These are phyloP conservation scores for Globisporangium carolinianum DNA, from an alignment of 352 stramenopile genomes.

Conservation along the genomic window DNA sequence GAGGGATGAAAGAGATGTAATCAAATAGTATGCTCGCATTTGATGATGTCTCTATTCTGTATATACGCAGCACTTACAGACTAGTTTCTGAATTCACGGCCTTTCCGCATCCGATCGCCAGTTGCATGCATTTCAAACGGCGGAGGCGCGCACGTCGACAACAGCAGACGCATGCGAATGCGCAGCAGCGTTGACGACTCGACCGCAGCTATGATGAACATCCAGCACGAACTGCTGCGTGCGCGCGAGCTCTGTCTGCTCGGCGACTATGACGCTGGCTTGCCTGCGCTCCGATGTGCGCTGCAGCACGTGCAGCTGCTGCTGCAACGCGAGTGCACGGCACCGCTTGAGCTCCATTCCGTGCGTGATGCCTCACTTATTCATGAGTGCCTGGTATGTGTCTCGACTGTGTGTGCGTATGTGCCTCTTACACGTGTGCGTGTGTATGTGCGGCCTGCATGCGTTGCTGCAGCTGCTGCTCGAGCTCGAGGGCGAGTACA, in stretches of 20 bases:
- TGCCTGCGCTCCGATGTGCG: conserved; percentile 34
- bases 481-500: conserved; percentile 47
- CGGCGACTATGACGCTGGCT: conserved; percentile 45
- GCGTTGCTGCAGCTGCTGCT: conserved; percentile 13
- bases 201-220: neutral
- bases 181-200: neutral
- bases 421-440: neutral
- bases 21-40: too few relatives aligned
- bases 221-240: conserved; percentile 32
- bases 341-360: conserved; percentile 23
- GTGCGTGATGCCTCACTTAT: conserved; percentile 8
- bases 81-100: too few relatives aligned
- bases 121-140: neutral
- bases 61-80: too few relatives aligned
- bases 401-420: neutral
- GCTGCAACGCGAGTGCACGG: conserved; percentile 13
- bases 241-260: conserved; percentile 58
- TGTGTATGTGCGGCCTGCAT: conserved; percentile 15
- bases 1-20: too few relatives aligned
- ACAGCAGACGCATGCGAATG: neutral
- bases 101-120: too few relatives aligned
- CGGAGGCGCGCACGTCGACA: neutral
- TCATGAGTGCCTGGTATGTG: too few relatives aligned
- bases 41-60: too few relatives aligned
- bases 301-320: conserved; percentile 23